Conservation (phyloP, 2,329 filamentous ascomycete genomes). For the Penicillium concentricum region DNA sequence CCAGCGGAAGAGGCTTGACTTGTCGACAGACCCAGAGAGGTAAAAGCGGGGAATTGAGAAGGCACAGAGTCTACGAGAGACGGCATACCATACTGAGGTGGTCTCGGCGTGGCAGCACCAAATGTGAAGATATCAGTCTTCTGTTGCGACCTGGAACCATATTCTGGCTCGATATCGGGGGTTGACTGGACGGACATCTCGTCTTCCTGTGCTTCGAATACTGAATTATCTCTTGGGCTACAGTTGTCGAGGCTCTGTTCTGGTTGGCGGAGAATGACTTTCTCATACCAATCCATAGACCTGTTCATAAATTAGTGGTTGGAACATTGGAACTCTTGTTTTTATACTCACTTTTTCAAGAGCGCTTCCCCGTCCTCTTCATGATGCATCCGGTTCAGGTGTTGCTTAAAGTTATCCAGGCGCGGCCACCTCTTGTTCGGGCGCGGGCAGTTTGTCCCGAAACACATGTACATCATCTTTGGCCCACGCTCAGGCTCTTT, state of each 20-base stretch:
- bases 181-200: conserved; percentile 6
- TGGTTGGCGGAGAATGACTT: conserved; percentile 22
- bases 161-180: conserved; percentile 11
- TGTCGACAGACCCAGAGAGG: neutral
- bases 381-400: conserved; percentile 68
- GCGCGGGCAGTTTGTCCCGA: conserved; percentile 54
- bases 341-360: conserved; percentile 46
- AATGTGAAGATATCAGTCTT: conserved; percentile 1
- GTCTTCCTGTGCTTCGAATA: conserved; percentile 18
- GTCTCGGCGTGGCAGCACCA: conserved; percentile 1
- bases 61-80: neutral
- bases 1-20: neutral
- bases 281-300: conserved; percentile 37
- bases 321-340: neutral
- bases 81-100: neutral
- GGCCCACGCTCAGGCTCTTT: conserved; percentile 47
- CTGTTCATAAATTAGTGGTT: conserved; percentile 10
- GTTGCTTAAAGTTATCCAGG: conserved; percentile 81
- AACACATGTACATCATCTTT: conserved; percentile 61
- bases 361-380: conserved; percentile 46
- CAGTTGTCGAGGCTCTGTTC: conserved; percentile 16
- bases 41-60: conserved; percentile 2
- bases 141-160: neutral
- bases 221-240: conserved; percentile 15
- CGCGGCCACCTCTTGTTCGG: conserved; percentile 74